Evolutionary conservation across 306 rosid species (phyloP).

Genomic region (Casuarina cunninghamiana): DNA sequence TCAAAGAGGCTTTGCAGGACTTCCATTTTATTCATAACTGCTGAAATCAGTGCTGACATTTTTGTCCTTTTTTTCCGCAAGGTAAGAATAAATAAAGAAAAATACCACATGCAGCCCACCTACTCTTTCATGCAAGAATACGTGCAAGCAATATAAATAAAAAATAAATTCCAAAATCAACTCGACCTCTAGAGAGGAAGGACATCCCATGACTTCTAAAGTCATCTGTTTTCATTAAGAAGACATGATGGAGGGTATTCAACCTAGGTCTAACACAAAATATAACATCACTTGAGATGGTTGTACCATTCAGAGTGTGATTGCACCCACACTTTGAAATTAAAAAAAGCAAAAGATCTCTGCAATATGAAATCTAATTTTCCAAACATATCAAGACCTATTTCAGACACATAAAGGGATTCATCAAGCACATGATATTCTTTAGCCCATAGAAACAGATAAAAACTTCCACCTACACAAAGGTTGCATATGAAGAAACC

Average conservation of each 20-base stretch:
- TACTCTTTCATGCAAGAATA: too few species aligned
- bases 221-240: too few species aligned
- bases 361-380: neutral
- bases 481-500: neutral
- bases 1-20: neutral
- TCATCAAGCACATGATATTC: neutral
- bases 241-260: too few species aligned
- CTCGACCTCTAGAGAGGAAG: too few species aligned
- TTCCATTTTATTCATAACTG: neutral
- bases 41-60: neutral
- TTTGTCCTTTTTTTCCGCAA: neutral
- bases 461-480: neutral
- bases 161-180: too few species aligned
- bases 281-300: too few species aligned
- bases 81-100: too few species aligned
- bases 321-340: neutral
- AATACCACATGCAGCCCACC: too few species aligned
- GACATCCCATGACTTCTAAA: too few species aligned
- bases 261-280: too few species aligned
- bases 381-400: neutral
- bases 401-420: neutral
- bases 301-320: too few species aligned
- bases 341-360: neutral
- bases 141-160: too few species aligned
- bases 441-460: neutral